Base-by-base conservation (phyloP, 2,329 filamentous ascomycete genomes). In the Talaromyces sp. region DNA sequence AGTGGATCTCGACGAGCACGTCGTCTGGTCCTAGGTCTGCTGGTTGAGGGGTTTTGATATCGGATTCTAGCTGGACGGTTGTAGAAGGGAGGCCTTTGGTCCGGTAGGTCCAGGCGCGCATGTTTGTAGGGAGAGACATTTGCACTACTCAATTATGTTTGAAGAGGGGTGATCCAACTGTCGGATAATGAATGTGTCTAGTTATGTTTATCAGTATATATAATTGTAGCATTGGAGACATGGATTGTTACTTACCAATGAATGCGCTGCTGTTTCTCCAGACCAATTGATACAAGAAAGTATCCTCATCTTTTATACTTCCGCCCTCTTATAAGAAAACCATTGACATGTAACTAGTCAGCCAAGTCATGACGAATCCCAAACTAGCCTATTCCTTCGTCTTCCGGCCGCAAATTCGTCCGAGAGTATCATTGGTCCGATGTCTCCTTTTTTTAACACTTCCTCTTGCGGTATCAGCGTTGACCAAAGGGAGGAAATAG, bases 51-150 rank as follows among this genome's bases (percentile, higher is more conserved):
- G 50, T 18, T 27, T 18, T 34, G 50, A 59, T 12, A 50, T 42
- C 36, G 5, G 57, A 6, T 42, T 59, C 31, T 5, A 59, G 33
- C 14, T 59, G 7, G 50, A 59, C 33, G 50, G 51, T 34, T 44
- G 52, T 30, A 6, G 57, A 59, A 9, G 57, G 57, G n/a, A 42
- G 57, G 36, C 57, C 57, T 33, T 40, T 28, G 28, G 27, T 12
- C 4, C 30, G 31, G 57, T 59, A 59, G 18, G 33, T 40, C 57
- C 57, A 59, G 47, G 57, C 57, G 50, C 57, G 57, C 57, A 59
- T 59, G n/a, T 30, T 59, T 1, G 18, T 14, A 28, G 57, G 57
- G 5, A 59, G 14, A 28, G 28, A 31, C 30, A 53, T 53, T 53
- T 16, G 7, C 5, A 23, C 6, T 6, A 4, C 42, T 23, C 23